Evolutionary conservation across 306 rosid genomes (phyloP), one percentile per base, ranked within the genome.

Genomic region (Oxytropis ochrocephala): DNA sequence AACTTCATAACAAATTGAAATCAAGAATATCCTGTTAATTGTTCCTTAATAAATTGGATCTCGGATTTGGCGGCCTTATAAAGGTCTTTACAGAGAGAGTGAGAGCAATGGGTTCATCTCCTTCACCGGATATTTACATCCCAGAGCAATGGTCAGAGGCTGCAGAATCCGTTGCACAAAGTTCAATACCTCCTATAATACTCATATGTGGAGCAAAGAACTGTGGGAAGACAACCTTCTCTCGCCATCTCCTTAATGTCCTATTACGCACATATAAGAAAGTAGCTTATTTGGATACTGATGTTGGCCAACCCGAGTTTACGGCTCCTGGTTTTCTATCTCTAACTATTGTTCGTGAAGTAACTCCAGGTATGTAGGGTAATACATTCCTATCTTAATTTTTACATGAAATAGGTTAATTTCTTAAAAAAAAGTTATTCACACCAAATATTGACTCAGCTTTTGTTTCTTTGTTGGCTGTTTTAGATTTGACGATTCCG

Each of bases 301-400:
- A 92, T 79, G 97, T 90, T 32, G 98, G 98, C 65, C 98, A 94
- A 76, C 85, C 98, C 11, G 97, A 85, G 88, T 94, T 94, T 65
- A 87, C 95, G 68, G 90, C 96, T 78, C 95, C 97, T 32, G 97
- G 88, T 44, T 79, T 90, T 84, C 54, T 94, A 1, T 94, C 96
- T 42, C 85, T 94, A 18, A 85, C 96, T 24, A 36, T 84, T 12
- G 80, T 90, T 61, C 85, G 84, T 55, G 63, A 78, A 76, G 64
- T 67, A 16, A 88, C 87, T 64, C 64, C 88, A 55, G 98, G 98
- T 82, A 59, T 91, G 92, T 78, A 75, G 14, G 85, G 82, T 80
- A 50, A 49, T 35, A 2, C 74, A n/a, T 66, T 62, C 78, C 14
- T 33, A 13, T 70, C 58, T 46, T 69, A 29, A 27, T 7, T 65